Percentiles rank a stretch among this genome's conserved stretches.
phyloP scores from a whole-genome alignment of 352 stramenopile genomes.

The Phytophthora podocarpi region DNA sequence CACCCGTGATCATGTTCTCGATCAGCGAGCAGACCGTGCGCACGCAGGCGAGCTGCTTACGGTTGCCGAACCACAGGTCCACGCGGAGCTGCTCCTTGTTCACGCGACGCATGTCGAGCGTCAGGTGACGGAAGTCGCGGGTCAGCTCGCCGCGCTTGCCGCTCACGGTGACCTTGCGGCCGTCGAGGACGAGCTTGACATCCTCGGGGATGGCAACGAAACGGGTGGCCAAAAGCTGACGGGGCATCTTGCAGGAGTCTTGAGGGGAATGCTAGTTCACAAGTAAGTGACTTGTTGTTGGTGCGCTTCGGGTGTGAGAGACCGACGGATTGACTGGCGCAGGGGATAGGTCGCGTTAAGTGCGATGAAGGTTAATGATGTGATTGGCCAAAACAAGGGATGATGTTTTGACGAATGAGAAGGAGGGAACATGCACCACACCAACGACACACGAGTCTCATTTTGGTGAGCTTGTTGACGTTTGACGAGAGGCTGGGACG shows the following conservation, averaged over 20 bases:
- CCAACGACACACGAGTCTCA: too few relatives aligned
- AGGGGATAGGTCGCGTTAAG: too few relatives aligned
- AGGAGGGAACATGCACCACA: too few relatives aligned
- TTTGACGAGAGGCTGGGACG: too few relatives aligned
- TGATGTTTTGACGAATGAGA: too few relatives aligned
- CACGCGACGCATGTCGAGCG: conserved; percentile 94
- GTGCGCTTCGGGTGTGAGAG: not conserved
- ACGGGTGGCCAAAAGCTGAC: conserved; percentile 92
- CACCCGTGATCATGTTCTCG: conserved; percentile 99
- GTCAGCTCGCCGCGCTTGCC: conserved; percentile 95
- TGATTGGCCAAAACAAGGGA: too few relatives aligned
- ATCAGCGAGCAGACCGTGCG: conserved; percentile 99
- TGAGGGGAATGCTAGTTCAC: conserved; percentile 69
- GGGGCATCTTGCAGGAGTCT: conserved; percentile 67
- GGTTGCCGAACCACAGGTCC: conserved; percentile 99
- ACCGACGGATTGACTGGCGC: conserved; percentile 26
- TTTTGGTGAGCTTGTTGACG: too few relatives aligned
- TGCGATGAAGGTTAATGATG: too few relatives aligned
- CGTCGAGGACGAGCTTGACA: conserved; percentile 94
- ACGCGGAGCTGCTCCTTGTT: conserved; percentile 94
- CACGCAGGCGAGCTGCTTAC: conserved; percentile 98
- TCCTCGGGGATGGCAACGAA: conserved; percentile 94
- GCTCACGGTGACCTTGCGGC: conserved; percentile 95
- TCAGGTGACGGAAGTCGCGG: conserved; percentile 98
- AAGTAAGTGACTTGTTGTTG: conserved; percentile 43